Evolutionary conservation across 441 rosid species (phyloP).

Genomic region (Gossypium lobatum): DNA sequence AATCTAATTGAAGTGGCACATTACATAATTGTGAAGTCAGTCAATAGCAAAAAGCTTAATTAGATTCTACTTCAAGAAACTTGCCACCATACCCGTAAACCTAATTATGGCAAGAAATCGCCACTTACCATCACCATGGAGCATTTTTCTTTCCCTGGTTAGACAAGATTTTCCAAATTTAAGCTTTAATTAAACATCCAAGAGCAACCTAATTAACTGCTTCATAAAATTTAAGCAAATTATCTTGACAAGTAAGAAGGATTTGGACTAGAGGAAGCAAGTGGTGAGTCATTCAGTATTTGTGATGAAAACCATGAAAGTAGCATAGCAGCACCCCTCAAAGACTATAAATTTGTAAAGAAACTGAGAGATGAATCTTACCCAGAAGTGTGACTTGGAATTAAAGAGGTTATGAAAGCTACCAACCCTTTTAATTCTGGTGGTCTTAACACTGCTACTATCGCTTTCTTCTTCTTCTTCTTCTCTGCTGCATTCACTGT

Average conservation of each 20-base stretch:
- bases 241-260: background rate
- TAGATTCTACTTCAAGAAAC: too few species aligned
- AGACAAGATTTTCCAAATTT: background rate
- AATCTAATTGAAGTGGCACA: background rate
- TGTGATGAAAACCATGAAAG: background rate
- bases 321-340: background rate
- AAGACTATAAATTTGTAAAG: background rate
- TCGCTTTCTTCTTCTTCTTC: constrained; percentile 16
- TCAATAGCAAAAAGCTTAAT: background rate
- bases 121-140: too few species aligned
- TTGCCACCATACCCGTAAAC: too few species aligned
- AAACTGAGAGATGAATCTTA: constrained; percentile 24
- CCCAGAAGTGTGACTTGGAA: constrained; percentile 67
- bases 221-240: background rate
- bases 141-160: background rate
- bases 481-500: constrained; percentile 21
- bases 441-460: constrained; percentile 29
- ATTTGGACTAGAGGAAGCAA: background rate
- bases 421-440: constrained; percentile 36
- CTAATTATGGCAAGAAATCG: too few species aligned
- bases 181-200: background rate
- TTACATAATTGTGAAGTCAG: background rate
- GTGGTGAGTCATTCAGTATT: background rate
- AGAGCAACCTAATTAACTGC: background rate
- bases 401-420: constrained; percentile 34